Conservation (phyloP, 805 yeast genomes). For the Zygosaccharomyces siamensis region DNA sequence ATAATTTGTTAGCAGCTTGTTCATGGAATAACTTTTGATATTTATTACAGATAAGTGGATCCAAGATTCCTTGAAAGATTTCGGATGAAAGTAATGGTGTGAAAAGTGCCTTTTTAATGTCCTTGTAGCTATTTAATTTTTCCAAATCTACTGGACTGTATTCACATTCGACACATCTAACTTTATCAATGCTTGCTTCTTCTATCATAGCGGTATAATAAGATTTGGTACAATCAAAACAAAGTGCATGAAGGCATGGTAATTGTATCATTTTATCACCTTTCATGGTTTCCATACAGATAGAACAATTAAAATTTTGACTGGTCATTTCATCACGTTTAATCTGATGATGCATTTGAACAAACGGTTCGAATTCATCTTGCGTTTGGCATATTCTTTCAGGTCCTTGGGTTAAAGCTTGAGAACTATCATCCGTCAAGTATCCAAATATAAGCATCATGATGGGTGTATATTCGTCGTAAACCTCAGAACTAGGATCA, state of each 20-base stretch:
- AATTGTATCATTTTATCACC: conserved; percentile 39
- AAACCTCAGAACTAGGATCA: conserved; percentile 15
- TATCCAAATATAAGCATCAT: conserved; percentile 43
- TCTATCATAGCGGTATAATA: conserved; percentile 41
- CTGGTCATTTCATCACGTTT: conserved; percentile 31
- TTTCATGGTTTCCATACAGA: conserved; percentile 48
- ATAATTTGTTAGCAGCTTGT: conserved; percentile 41
- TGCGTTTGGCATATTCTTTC: conserved; percentile 9
- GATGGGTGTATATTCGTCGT: conserved; percentile 31
- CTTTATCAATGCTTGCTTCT: conserved; percentile 45
- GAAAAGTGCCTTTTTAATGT: conserved; percentile 39
- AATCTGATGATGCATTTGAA: conserved; percentile 24
- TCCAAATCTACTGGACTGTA: conserved; percentile 20
- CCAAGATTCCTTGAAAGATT: conserved; percentile 34
- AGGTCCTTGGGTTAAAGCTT: conserved; percentile 13
- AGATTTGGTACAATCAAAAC: conserved; percentile 42
- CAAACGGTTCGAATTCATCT: conserved; percentile 18
- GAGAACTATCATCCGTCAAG: conserved; percentile 28
- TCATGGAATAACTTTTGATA: conserved; percentile 38
- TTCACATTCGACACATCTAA: conserved; percentile 55
- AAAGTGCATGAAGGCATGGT: conserved; percentile 48
- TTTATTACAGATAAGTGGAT: conserved; percentile 32
- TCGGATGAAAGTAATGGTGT: conserved; percentile 38
- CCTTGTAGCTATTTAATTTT: conserved; percentile 22
- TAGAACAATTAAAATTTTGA: conserved; percentile 47